Evolutionary conservation across 2,329 filamentous ascomycete genomes (phyloP), one percentile per base, ranked within the genome.

Genomic region (Colletotrichum somersetense): DNA sequence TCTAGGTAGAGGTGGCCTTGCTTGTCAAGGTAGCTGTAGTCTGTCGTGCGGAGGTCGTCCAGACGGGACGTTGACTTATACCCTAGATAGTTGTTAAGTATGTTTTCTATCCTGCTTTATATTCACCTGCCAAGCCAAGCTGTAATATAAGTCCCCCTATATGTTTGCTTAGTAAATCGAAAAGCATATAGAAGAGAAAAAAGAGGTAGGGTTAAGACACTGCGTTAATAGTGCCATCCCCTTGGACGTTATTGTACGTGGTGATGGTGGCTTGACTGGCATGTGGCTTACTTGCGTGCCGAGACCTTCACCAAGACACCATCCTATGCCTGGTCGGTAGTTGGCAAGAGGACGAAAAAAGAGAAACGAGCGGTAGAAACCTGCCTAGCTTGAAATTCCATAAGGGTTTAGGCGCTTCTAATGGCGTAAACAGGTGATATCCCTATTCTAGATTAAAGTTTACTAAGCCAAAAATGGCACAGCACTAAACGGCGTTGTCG

Each of bases 1-100:
- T 84, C 83, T 4, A 84, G 77, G 62, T 84, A 84, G 3, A 82
- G 74, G 50, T 84, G 82, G 52, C 77, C 66, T 46, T 83, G 78
- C 40, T 79, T 75, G 73, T 83, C 81, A n/a, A 84, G 79, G 46
- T 80, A 81, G 35, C 75, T 67, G 66, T 84, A 84, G 46, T 83
- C 80, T 14, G 74, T 76, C 1, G 59, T 63, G 8, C 81, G 79
- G 3, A 83, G 73, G 10, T 73, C 66, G 66, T 83, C 81, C 4
- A 83, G 74, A 2, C 57, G 67, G 14, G 73, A 61, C 1, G 81
- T 83, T 11, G 73, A 65, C 33, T 40, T 72, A 57, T 83, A 83
- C 61, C 82, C 82, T 6, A 81, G 81, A 52, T 80, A 80, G 11
- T 20, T 44, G 26, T 73, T 72, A 23, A 73, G 35, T 14, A 78